These are phyloP conservation scores for Vinca minor DNA, from an alignment of 257 asterid genomes.

Conservation along the genomic window DNA sequence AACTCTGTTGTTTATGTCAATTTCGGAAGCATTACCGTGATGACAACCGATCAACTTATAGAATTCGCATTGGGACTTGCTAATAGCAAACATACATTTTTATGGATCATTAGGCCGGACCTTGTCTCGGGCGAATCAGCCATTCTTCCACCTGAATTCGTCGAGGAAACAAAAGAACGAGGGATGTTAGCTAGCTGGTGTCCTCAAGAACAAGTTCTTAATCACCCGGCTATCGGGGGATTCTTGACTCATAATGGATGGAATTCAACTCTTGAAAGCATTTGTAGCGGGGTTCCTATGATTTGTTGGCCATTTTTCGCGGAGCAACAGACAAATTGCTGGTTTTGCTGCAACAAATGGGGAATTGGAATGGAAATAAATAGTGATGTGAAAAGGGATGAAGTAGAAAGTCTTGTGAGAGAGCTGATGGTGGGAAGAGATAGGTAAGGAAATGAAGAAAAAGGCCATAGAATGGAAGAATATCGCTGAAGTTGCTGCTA, in stretches of 20 bases:
- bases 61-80: slow-evolving; percentile 63
- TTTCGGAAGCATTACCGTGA: slow-evolving; percentile 39
- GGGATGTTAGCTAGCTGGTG: slow-evolving; percentile 43
- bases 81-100: slow-evolving; percentile 26
- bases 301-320: slow-evolving; percentile 61
- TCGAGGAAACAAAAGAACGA: slow-evolving; percentile 29
- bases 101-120: slow-evolving; percentile 54
- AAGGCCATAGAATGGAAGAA: slow-evolving; percentile 30
- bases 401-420: slow-evolving; percentile 29
- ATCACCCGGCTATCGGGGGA: slow-evolving; percentile 43
- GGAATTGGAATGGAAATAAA: slow-evolving; percentile 46
- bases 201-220: slow-evolving; percentile 44
- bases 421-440: slow-evolving; percentile 33
- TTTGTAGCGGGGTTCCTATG: slow-evolving; percentile 42
- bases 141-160: slow-evolving; percentile 23
- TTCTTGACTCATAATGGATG: slow-evolving; percentile 55
- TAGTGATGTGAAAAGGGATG: slow-evolving; percentile 37
- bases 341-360: slow-evolving; percentile 36
- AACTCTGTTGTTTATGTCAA: slow-evolving; percentile 41
- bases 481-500: slow-evolving; percentile 22
- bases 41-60: slow-evolving; percentile 31
- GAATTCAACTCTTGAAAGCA: slow-evolving; percentile 45
- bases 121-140: slow-evolving; percentile 32
- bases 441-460: slow-evolving; percentile 28
- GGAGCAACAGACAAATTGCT: slow-evolving; percentile 46